Conservation (phyloP, 345 rosid species). For the Kernera saxatilis region DNA sequence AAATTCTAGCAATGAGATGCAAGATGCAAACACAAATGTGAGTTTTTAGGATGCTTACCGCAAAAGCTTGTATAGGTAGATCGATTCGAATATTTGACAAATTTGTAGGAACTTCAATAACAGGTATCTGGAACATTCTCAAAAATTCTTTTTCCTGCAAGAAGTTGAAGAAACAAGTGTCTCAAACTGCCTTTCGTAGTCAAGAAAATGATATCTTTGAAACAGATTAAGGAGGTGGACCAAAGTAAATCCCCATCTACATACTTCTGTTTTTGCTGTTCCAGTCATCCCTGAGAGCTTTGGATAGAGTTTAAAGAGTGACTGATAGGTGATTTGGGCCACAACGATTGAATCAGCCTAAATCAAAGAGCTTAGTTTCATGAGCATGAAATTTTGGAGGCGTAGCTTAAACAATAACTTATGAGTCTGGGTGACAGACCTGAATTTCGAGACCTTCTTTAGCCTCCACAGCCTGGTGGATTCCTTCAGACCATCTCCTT, state of each 20-base stretch:
- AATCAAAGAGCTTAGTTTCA: not conserved
- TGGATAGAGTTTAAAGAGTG: constrained; percentile 92
- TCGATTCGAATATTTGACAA: constrained; percentile 82
- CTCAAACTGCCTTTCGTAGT: not conserved
- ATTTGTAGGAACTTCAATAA: constrained; percentile 93
- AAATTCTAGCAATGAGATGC: not conserved
- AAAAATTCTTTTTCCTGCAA: constrained; percentile 87
- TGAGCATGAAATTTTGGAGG: not conserved
- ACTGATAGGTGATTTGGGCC: constrained; percentile 97
- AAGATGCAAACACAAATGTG: not conserved
- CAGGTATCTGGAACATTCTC: constrained; percentile 89
- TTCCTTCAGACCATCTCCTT: constrained; percentile 96
- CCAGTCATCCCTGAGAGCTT: constrained; percentile 99
- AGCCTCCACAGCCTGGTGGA: constrained; percentile 98
- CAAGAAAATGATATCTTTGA: not conserved
- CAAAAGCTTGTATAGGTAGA: constrained; percentile 92
- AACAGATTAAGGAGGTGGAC: not conserved
- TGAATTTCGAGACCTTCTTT: constrained; percentile 91
- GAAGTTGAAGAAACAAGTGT: constrained; percentile 10
- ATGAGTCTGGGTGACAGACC: constrained; percentile 29
- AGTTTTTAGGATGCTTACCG: constrained; percentile 43
- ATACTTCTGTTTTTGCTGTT: constrained; percentile 96
- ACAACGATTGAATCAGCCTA: constrained; percentile 96
- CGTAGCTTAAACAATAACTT: constrained; percentile 7
- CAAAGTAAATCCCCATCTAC: constrained; percentile 7